phyloP scores from a whole-genome alignment of 2,329 filamentous ascomycete species.

The Cryphonectria parasitica region DNA sequence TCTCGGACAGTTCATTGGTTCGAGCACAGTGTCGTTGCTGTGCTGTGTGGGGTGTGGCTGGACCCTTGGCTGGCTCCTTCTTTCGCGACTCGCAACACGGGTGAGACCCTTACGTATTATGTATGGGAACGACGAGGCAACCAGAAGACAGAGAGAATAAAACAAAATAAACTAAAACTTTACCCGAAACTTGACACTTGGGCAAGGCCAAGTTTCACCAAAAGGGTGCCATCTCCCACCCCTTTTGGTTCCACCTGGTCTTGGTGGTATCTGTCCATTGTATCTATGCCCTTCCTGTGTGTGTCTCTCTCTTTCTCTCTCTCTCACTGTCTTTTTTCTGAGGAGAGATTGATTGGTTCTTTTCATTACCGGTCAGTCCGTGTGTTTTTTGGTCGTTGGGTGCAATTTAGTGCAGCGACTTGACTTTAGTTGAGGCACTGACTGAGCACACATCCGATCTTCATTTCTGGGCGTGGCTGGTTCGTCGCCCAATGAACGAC shows the following conservation, averaged over 20 bases:
- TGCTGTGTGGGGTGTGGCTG: neutral
- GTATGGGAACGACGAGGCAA: neutral
- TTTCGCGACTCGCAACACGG: too few species aligned
- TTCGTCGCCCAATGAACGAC: neutral
- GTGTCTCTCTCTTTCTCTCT: neutral
- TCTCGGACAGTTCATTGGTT: too few species aligned
- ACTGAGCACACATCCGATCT: conserved; percentile 4
- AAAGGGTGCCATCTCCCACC: neutral
- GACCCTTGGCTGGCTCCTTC: too few species aligned
- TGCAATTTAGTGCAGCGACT: too few species aligned
- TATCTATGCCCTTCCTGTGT: too few species aligned
- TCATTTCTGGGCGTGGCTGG: conserved; percentile 10
- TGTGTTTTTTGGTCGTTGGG: too few species aligned
- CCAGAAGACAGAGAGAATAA: neutral
- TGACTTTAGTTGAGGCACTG: neutral
- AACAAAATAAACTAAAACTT: neutral
- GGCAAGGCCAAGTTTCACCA: conserved; percentile 10
- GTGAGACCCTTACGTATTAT: neutral
- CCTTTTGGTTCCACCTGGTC: neutral
- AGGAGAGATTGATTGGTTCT: too few species aligned
- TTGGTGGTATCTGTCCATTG: neutral
- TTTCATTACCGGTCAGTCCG: too few species aligned
- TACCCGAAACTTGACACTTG: conserved; percentile 15
- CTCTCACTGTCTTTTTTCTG: neutral
- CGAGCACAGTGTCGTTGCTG: neutral